Evolutionary conservation across 805 yeast species (phyloP).

Genomic region (Starmerella roubikii): DNA sequence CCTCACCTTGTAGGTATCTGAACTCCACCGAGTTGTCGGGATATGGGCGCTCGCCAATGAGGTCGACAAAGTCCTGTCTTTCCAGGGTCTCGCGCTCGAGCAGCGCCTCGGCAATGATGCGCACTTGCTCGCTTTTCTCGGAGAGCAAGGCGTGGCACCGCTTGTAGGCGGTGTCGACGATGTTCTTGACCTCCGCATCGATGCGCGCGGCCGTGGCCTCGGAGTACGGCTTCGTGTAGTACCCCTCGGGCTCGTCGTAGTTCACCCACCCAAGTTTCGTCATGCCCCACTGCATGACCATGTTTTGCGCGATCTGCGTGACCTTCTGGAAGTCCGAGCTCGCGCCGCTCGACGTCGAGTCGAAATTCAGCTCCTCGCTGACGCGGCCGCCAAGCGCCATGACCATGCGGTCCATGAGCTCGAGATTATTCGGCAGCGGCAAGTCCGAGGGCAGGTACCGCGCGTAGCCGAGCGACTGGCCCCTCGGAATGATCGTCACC

Average conservation of each 20-base stretch:
- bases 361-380: slow-evolving; percentile 83
- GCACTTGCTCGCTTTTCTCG: slow-evolving; percentile 64
- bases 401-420: slow-evolving; percentile 77
- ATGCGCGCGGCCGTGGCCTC: slow-evolving; percentile 72
- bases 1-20: slow-evolving; percentile 22
- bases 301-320: slow-evolving; percentile 79
- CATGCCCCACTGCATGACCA: slow-evolving; percentile 93
- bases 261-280: slow-evolving; percentile 70
- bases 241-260: slow-evolving; percentile 56
- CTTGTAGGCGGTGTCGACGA: slow-evolving; percentile 61
- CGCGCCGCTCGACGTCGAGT: slow-evolving; percentile 91
- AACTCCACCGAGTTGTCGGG: slow-evolving; percentile 26
- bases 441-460: slow-evolving; percentile 92
- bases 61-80: slow-evolving; percentile 81
- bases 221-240: slow-evolving; percentile 73
- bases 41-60: slow-evolving; percentile 86
- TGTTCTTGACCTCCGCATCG: slow-evolving; percentile 69
- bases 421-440: slow-evolving; percentile 61
- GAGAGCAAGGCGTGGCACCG: slow-evolving; percentile 55
- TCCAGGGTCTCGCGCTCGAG: slow-evolving; percentile 79
- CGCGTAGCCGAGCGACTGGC: slow-evolving; percentile 94
- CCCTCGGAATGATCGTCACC: slow-evolving; percentile 94
- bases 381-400: slow-evolving; percentile 98
- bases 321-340: slow-evolving; percentile 94
- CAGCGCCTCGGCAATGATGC: slow-evolving; percentile 74